Base-by-base conservation (phyloP, 2,329 filamentous ascomycete species). In the Penicillium brevicompactum region DNA sequence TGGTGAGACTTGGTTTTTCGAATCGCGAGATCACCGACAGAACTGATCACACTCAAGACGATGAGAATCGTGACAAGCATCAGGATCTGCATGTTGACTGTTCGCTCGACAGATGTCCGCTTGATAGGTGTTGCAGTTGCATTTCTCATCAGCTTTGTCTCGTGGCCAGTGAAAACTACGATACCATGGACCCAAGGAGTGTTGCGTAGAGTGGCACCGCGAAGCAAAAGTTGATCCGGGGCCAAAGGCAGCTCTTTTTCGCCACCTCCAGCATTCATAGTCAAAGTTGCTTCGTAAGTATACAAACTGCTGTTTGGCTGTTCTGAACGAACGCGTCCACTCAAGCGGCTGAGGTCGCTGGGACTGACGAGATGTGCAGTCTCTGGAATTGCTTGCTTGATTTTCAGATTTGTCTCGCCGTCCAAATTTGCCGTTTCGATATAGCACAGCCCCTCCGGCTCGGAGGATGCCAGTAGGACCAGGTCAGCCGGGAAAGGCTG, bases 61-160 rank as follows among this genome's bases (percentile, higher is more conserved):
- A 99, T 78, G 21, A 99, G 83, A 66, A 97, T 92, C 47, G 81
- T 86, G 46, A 97, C 88, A 38, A 99, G 84, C 78, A 96, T 88
- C 62, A 99, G 80, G 68, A 99, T 96, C 59, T 97, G 89, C 67
- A 87, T 85, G 74, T 99, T 99, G 64, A 99, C 89, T 80, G 95
- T 90, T 59, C 88, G 86, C 76, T 99, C 94, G 6, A 99, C 93
- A 64, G 92, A 93, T 34, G 94, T 99, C 53, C 93, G 89, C 80
- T 99, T 99, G 78, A 99, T 99, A 5, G 94, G 95, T 1, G 94
- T 89, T 4, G 93, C 93, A 3, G 93, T 99, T 16, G 94, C 95
- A 72, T 99, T 99, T 65, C 94, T 88, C 94, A 99, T 97, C 60
- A 99, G 83, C 76, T 99, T 99, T 6, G 94, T 97, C 78, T 99